These are phyloP conservation scores for Euphrasia arctica DNA, from an alignment of 305 asterid species.

Conservation along the genomic window DNA sequence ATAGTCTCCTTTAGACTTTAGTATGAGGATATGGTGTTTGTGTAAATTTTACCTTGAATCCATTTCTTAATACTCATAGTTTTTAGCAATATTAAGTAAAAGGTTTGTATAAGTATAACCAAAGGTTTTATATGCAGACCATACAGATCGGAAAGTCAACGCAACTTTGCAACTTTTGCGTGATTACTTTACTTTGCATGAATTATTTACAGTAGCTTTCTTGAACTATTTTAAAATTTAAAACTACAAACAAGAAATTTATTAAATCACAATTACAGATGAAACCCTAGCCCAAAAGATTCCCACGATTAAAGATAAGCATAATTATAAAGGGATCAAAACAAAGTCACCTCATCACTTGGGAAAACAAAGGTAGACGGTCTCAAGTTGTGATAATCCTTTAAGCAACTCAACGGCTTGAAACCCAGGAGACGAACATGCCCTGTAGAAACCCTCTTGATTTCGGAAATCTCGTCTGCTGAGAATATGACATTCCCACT, in stretches of 20 bases:
- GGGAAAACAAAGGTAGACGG: constrained; percentile 93
- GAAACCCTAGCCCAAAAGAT: background rate
- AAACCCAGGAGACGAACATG: constrained; percentile 89
- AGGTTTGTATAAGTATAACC: background rate
- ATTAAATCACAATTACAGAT: background rate
- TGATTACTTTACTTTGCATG: background rate
- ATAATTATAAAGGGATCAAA: constrained; percentile 14
- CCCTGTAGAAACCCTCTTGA: constrained; percentile 76
- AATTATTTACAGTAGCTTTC: background rate
- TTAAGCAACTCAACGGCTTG: constrained; percentile 88
- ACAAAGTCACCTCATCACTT: constrained; percentile 70
- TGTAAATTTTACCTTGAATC: background rate
- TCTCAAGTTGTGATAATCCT: constrained; percentile 85
- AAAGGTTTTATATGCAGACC: no score
- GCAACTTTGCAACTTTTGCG: background rate
- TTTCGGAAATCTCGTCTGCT: constrained; percentile 64
- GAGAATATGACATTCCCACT: constrained; percentile 81
- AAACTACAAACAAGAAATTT: background rate
- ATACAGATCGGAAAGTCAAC: no score
- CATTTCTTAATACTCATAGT: background rate
- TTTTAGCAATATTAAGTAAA: background rate
- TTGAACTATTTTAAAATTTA: background rate
- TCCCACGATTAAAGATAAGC: constrained; percentile 4
- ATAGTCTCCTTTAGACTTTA: background rate
- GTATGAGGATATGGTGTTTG: background rate